phyloP scores from a whole-genome alignment of 164 flowering plant species.

The Buxus sempervirens region DNA sequence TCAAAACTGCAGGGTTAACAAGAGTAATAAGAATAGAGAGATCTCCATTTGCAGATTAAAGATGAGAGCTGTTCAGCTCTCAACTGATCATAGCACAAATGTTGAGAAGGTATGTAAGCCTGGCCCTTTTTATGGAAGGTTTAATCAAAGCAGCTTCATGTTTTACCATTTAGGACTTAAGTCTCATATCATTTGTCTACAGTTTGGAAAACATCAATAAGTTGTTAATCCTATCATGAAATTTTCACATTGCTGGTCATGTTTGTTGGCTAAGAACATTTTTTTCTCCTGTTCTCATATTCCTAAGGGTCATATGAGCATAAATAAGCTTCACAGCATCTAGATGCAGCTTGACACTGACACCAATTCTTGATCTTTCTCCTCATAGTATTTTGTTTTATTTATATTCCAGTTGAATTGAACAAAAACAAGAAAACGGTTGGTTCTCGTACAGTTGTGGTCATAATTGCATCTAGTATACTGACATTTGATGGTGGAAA shows the following conservation, averaged over 20 bases:
- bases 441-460: slow-evolving; percentile 9
- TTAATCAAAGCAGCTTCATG: slow-evolving; percentile 1
- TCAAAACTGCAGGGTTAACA: slow-evolving; percentile 32
- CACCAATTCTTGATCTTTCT: neutral
- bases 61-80: slow-evolving; percentile 63
- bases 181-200: neutral
- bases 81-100: slow-evolving; percentile 66
- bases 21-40: slow-evolving; percentile 41
- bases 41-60: slow-evolving; percentile 43
- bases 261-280: neutral
- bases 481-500: neutral
- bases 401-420: slow-evolving; percentile 1
- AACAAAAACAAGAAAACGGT: neutral
- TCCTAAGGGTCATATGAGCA: neutral
- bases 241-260: neutral
- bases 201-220: neutral
- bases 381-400: neutral
- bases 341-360: neutral
- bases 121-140: neutral
- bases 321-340: neutral
- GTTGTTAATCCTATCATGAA: neutral
- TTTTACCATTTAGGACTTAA: neutral
- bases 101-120: slow-evolving; percentile 43
- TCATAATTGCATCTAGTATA: slow-evolving; percentile 8
- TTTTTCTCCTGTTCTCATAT: neutral